phyloP scores from a whole-genome alignment of 176 grass and related monocot genomes.

The Oryza nivara region DNA sequence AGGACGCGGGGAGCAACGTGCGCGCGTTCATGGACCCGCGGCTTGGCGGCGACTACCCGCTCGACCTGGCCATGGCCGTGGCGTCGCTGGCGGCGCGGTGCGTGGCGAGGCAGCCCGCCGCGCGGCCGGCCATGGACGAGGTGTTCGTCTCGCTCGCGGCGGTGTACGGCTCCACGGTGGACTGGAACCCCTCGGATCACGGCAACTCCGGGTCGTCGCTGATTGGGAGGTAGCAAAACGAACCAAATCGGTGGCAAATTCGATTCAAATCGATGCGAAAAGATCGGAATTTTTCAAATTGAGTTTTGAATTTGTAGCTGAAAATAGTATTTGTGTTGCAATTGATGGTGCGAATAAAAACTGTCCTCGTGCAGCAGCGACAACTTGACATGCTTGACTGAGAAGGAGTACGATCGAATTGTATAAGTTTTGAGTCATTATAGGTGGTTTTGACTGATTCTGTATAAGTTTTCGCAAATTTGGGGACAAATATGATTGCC shows the following conservation, averaged over 20 bases:
- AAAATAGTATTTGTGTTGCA: neutral
- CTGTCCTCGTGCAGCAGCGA: neutral
- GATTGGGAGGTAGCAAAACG: constrained; percentile 39
- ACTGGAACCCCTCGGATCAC: constrained; percentile 70
- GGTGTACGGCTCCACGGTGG: constrained; percentile 70
- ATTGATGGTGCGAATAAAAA: neutral
- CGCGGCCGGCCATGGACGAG: constrained; percentile 55
- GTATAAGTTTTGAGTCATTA: too few relatives aligned
- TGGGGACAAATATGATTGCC: too few relatives aligned
- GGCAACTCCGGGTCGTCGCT: constrained; percentile 59
- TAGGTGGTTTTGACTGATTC: too few relatives aligned
- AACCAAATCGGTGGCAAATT: neutral
- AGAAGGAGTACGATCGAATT: too few relatives aligned
- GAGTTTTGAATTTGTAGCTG: neutral
- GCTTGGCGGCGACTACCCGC: constrained; percentile 63
- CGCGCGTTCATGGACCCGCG: constrained; percentile 64
- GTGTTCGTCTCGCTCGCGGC: constrained; percentile 64
- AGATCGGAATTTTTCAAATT: neutral
- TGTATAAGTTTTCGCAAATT: too few relatives aligned
- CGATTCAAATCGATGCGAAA: neutral
- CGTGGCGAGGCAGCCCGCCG: constrained; percentile 50
- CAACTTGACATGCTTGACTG: too few relatives aligned
- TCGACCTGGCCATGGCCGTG: constrained; percentile 74
- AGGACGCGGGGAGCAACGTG: constrained; percentile 54
- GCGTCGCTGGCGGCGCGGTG: constrained; percentile 71